These are phyloP conservation scores for Candida khao-thaluensis DNA, from an alignment of 805 yeast genomes.

Conservation along the genomic window DNA sequence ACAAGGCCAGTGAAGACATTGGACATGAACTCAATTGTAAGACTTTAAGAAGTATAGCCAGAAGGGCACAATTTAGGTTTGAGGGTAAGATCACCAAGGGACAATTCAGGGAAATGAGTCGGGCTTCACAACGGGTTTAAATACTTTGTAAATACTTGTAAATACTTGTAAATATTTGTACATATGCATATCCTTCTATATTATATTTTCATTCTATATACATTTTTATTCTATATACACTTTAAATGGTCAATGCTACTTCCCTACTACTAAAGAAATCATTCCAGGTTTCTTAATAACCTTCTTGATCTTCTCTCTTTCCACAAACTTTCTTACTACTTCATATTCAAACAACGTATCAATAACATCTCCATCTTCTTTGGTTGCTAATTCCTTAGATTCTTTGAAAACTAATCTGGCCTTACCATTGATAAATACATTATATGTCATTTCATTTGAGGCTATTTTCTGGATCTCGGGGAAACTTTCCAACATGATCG, in stretches of 20 bases:
- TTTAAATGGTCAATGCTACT: neutral
- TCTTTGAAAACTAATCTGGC: conserved; percentile 49
- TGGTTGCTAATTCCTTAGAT: conserved; percentile 32
- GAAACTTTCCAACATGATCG: conserved; percentile 63
- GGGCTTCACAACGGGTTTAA: neutral
- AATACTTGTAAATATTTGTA: conserved; percentile 3
- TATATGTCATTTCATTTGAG: conserved; percentile 43
- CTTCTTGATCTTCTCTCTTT: conserved; percentile 45
- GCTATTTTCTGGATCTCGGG: conserved; percentile 52
- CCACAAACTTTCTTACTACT: conserved; percentile 43
- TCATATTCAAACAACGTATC: conserved; percentile 31
- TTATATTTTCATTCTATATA: conserved; percentile 4
- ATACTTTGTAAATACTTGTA: conserved; percentile 11
- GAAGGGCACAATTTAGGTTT: conserved; percentile 33
- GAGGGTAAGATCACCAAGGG: conserved; percentile 40
- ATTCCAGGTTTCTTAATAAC: conserved; percentile 54
- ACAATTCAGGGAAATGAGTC: conserved; percentile 25
- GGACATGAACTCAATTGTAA: conserved; percentile 31
- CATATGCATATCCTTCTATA: no score
- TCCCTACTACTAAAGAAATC: conserved; percentile 28
- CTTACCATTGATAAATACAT: conserved; percentile 74
- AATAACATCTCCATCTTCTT: conserved; percentile 35
- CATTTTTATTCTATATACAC: conserved; percentile 1
- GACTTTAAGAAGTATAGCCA: conserved; percentile 33
- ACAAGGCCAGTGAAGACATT: conserved; percentile 29